Conservation (phyloP, 208 protist genomes). For the Blechomonas ayalai region DNA sequence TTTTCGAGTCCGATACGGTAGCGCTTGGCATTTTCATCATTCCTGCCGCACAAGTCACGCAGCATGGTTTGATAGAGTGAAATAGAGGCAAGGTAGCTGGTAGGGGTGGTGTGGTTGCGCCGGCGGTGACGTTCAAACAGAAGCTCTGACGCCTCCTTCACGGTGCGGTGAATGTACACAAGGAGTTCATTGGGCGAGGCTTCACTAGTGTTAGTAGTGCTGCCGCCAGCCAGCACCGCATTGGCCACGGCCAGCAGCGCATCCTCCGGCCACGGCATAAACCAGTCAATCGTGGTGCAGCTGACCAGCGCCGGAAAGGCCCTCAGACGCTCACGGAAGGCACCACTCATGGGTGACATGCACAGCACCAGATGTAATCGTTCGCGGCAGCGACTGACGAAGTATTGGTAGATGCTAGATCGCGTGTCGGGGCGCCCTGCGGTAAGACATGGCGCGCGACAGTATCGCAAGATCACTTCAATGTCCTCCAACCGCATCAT, state of each 20-base stretch:
- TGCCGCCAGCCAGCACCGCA: constrained; percentile 21
- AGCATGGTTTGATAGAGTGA: constrained; percentile 79
- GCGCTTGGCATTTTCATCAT: constrained; percentile 43
- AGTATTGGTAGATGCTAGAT: constrained; percentile 85
- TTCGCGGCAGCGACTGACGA: constrained; percentile 88
- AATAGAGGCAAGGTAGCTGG: constrained; percentile 93
- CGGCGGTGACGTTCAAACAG: constrained; percentile 87
- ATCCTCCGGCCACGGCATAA: constrained; percentile 91
- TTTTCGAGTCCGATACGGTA: constrained; percentile 89
- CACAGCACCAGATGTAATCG: constrained; percentile 94
- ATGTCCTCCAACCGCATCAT: constrained; percentile 93
- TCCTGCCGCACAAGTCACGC: constrained; percentile 46
- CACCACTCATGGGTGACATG: constrained; percentile 93
- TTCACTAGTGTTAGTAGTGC: too few relatives aligned
- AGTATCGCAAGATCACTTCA: constrained; percentile 86
- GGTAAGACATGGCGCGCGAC: constrained; percentile 50
- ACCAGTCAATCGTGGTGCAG: constrained; percentile 98
- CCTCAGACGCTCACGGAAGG: constrained; percentile 89
- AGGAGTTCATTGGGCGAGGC: constrained; percentile 31
- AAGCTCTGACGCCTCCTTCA: constrained; percentile 63
- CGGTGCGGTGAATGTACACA: constrained; percentile 86
- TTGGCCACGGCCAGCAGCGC: constrained; percentile 87
- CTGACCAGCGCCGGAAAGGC: constrained; percentile 97
- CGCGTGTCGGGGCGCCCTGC: constrained; percentile 85
- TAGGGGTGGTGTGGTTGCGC: constrained; percentile 94